Percentiles rank a stretch among this genome's conserved stretches.
These are phyloP conservation scores for Acer saccharum DNA, from an alignment of 345 rosid genomes.

Conservation along the genomic window DNA sequence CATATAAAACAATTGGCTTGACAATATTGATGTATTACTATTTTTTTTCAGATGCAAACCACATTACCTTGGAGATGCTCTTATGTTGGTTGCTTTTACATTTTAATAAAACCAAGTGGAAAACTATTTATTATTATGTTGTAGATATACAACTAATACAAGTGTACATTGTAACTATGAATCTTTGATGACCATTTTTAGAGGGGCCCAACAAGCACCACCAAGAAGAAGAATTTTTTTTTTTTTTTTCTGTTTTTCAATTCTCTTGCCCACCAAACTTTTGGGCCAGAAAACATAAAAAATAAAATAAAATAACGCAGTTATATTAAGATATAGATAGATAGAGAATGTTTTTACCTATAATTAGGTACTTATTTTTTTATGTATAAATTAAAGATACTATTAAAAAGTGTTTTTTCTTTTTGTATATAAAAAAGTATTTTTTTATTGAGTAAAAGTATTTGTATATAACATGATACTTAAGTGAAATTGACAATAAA, in stretches of 20 bases:
- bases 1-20: too few relatives aligned
- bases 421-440: too few relatives aligned
- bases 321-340: background rate
- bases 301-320: background rate
- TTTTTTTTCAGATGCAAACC: too few relatives aligned
- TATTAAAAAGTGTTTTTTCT: too few relatives aligned
- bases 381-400: background rate
- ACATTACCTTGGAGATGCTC: too few relatives aligned
- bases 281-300: background rate
- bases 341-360: background rate
- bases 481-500: too few relatives aligned
- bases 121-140: background rate
- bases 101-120: background rate
- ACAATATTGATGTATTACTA: too few relatives aligned
- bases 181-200: background rate
- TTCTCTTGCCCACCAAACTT: background rate
- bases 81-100: background rate
- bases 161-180: too few relatives aligned
- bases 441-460: too few relatives aligned
- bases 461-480: too few relatives aligned
- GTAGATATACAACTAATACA: background rate
- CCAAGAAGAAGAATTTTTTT: too few relatives aligned
- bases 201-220: background rate
- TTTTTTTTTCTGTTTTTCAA: background rate
- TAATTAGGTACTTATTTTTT: background rate